Base-by-base conservation (phyloP, 495 filamentous ascomycete genomes). In the Neurospora terricola region DNA sequence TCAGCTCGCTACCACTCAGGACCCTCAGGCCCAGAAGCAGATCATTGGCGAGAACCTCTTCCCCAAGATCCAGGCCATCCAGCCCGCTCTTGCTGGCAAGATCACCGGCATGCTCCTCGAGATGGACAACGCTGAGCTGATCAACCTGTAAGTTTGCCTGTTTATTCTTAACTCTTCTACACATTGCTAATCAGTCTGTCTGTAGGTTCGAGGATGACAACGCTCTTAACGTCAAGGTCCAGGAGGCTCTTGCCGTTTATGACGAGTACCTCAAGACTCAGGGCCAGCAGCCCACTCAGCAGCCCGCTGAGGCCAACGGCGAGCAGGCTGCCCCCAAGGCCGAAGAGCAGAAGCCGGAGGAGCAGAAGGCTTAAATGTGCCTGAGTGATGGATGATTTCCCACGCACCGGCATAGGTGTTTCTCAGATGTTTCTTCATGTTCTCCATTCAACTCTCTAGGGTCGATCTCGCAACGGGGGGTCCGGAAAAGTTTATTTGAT, bases 51-150 rank as follows among this genome's bases (percentile, higher is more conserved):
- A 99, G 85, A 91, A 92, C 71, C 89, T 99, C 70, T 99, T 98
- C 87, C 96, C 96, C 75, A 98, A 98, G 91, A 98, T 99, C 79
- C 90, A 93, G 81, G 88, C 87, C 71, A 89, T 96, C 83, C 94
- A 98, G 87, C 94, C 94, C 59, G 93, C 96, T 75, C 86, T 99
- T 74, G 96, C 96, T 75, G 96, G 96, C 77, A 99, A 99, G 91
- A 98, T 99, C 80, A 99, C 96, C 73, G 96, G 96, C 83, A 99
- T 99, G 96, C 90, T 99, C 78, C 81, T 99, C 77, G 96, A 99
- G 88, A 99, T 99, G 96, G 96, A 98, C 75, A 98, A 98, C 81
- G 75, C 85, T 68, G 96, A 99, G 86, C 84, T 99, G 75, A 84
- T 99, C 78, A 91, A 91, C 82, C 87, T 99, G 96, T 99, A 90